A percentile compares a stretch with the other conserved stretches of the same genome.
Conservation (phyloP, 257 asterid genomes). For the Solanum bukasovii region DNA sequence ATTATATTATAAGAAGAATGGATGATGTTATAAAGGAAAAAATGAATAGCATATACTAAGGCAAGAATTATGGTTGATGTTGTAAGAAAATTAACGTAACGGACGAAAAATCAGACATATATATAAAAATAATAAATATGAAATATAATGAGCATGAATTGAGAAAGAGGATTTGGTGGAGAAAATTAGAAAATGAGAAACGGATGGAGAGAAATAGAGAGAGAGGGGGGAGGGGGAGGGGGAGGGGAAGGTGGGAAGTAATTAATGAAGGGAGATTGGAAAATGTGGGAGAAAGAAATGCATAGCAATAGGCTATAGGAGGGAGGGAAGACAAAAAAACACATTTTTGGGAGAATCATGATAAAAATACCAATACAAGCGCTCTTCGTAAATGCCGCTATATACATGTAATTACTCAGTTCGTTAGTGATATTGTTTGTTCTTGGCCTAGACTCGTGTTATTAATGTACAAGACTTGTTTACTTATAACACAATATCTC, state of each 20-base stretch:
- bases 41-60: no score
- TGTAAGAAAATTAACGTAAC: constrained; percentile 40
- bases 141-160: background rate
- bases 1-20: background rate
- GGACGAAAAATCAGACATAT: constrained; percentile 3
- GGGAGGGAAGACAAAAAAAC: background rate
- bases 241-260: background rate
- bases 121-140: background rate
- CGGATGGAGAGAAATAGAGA: background rate
- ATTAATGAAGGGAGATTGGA: background rate
- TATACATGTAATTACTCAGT: no score
- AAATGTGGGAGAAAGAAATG: background rate
- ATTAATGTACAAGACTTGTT: background rate
- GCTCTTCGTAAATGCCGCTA: background rate
- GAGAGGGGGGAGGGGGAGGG: background rate
- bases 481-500: no score
- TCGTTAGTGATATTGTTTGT: no score
- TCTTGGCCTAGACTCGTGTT: background rate
- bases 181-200: background rate
- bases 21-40: background rate
- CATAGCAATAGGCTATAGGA: background rate
- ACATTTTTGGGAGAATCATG: background rate
- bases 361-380: background rate
- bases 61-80: background rate
- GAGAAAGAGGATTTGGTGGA: background rate